Conservation (phyloP, 768 basidiomycete species). For the Psilocybe tampanensis region DNA sequence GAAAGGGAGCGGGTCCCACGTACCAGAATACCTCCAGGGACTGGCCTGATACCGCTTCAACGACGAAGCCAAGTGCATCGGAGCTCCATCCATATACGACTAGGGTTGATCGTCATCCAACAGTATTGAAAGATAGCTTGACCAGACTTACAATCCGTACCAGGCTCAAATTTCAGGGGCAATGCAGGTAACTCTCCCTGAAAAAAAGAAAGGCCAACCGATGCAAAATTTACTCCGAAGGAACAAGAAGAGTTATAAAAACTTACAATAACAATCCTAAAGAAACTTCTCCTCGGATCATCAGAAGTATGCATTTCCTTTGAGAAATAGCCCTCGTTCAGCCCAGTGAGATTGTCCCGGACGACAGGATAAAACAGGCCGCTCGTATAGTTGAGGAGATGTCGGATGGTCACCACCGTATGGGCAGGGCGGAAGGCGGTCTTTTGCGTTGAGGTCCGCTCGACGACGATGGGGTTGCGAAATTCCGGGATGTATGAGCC, state of each 20-base stretch:
- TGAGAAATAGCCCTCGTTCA: constrained; percentile 22
- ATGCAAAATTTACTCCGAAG: not conserved
- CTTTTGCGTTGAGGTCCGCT: constrained; percentile 20
- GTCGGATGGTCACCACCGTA: constrained; percentile 26
- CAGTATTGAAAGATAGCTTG: not conserved
- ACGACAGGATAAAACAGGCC: constrained; percentile 31
- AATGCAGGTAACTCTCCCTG: constrained; percentile 28
- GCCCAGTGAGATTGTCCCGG: constrained; percentile 6
- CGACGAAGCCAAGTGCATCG: constrained; percentile 31
- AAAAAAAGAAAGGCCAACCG: not conserved
- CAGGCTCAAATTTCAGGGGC: constrained; percentile 34
- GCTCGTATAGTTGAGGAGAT: constrained; percentile 35
- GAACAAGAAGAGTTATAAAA: not conserved
- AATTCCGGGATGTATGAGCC: constrained; percentile 31
- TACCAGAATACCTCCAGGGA: constrained; percentile 34
- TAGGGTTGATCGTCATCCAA: not conserved
- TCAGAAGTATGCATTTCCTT: constrained; percentile 25
- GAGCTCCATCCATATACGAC: constrained; percentile 35
- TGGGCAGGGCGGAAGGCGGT: constrained; percentile 25
- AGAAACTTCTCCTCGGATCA: constrained; percentile 23
- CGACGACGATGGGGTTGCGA: constrained; percentile 27
- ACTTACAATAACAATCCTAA: constrained; percentile 24
- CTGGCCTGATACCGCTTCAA: constrained; percentile 30
- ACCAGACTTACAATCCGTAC: constrained; percentile 28
- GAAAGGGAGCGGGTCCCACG: constrained; percentile 1